These are phyloP conservation scores for Incumbomyces lentus DNA, from an alignment of 2,329 filamentous ascomycete genomes.

Conservation along the genomic window DNA sequence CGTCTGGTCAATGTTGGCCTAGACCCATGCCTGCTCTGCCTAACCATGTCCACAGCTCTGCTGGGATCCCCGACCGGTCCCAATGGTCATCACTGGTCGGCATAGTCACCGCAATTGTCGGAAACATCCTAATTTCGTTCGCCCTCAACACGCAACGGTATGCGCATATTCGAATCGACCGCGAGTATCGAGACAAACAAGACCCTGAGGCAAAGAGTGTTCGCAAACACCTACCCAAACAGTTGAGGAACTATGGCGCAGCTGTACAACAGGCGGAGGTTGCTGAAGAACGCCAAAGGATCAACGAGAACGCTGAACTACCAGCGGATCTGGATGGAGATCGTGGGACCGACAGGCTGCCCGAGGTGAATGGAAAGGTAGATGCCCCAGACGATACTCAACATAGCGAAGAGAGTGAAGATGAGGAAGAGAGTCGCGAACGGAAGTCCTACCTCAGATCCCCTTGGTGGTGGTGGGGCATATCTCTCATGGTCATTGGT, in stretches of 20 bases:
- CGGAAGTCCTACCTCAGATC: constrained; percentile 73
- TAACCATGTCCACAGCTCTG: neutral
- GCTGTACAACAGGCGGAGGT: constrained; percentile 12
- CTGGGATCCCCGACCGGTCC: neutral
- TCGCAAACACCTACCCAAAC: constrained; percentile 1
- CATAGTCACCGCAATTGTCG: constrained; percentile 82
- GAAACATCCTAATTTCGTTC: constrained; percentile 88
- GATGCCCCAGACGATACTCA: constrained; percentile 20
- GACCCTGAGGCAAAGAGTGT: constrained; percentile 5
- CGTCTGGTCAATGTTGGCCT: too few species aligned
- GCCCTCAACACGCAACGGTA: constrained; percentile 95
- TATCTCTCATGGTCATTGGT: constrained; percentile 82
- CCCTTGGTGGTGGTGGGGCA: constrained; percentile 93
- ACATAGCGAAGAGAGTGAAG: constrained; percentile 10
- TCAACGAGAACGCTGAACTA: constrained; percentile 9
- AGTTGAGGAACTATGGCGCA: constrained; percentile 12
- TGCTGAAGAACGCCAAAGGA: constrained; percentile 13
- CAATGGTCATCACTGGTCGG: constrained; percentile 88
- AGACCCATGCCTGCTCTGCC: neutral
- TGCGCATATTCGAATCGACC: constrained; percentile 74
- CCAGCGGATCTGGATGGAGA: constrained; percentile 28
- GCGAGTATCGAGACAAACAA: constrained; percentile 50
- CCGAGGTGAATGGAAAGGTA: constrained; percentile 26
- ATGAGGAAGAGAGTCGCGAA: constrained; percentile 30
- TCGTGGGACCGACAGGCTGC: constrained; percentile 35